Evolutionary conservation across 306 rosid species (phyloP).

Genomic region (Corylus avellana): DNA sequence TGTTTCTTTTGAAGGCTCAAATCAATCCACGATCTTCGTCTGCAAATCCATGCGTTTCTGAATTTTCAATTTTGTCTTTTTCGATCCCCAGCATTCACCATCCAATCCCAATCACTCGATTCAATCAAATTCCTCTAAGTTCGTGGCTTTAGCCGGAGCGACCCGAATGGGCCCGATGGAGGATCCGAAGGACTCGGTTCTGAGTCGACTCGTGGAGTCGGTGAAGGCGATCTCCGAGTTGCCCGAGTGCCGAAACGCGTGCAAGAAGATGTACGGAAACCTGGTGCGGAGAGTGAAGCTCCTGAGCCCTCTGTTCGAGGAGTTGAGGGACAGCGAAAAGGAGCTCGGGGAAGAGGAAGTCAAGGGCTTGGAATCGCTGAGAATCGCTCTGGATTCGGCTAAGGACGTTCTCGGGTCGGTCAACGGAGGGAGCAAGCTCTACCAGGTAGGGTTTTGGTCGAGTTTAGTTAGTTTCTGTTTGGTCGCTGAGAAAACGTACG

Average conservation of each 20-base stretch:
- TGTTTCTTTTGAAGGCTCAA: neutral
- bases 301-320: conserved; percentile 90
- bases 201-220: conserved; percentile 57
- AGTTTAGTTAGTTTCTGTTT: neutral
- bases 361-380: conserved; percentile 59
- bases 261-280: conserved; percentile 67
- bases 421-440: conserved; percentile 81
- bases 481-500: neutral
- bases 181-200: conserved; percentile 31
- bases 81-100: conserved; percentile 16
- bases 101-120: conserved; percentile 15
- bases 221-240: conserved; percentile 63
- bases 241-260: conserved; percentile 70
- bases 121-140: conserved; percentile 23
- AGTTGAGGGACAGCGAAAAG: conserved; percentile 66
- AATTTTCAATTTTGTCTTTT: conserved; percentile 18
- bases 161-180: conserved; percentile 55
- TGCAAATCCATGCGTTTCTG: conserved; percentile 20
- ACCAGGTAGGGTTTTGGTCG: conserved; percentile 51
- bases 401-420: conserved; percentile 54
- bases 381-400: conserved; percentile 69
- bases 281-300: conserved; percentile 80
- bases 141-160: conserved; percentile 25
- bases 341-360: conserved; percentile 53
- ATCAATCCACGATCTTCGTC: neutral